Base-by-base conservation (phyloP, 768 basidiomycete species). In the Crepidotus variabilis region DNA sequence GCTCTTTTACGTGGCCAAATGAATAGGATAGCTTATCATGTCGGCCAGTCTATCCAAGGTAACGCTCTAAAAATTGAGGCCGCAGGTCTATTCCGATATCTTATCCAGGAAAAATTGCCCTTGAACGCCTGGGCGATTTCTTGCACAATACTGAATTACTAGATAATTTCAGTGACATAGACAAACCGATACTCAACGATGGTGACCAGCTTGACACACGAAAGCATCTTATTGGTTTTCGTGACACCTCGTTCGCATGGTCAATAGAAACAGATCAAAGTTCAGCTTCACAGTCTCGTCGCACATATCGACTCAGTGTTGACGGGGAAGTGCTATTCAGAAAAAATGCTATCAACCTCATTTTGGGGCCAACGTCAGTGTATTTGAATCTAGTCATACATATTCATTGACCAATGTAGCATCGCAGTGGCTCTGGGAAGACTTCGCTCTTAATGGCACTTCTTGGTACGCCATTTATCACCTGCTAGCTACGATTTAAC, bases 381-480 rank as follows among this genome's bases (percentile, higher is more conserved):
- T 34, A 16, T 14, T 22, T 22, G 2, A 9, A 1, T 28, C 34
- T 16, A 35, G 11, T 22, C 8, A 8, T n/a, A 33, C 39, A 43
- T 1, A 14, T 24, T 33, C n/a, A 22, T 33, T n/a, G 13, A n/a
- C 43, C 20, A n/a, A 32, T 32, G 32, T 45, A 39, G 16, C 39
- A 16, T 28, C 23, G 2, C 39, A 67, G 67, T 47, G 78, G 78
- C 20, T 78, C 77, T 2, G 86, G 85, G 6, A 88, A 87, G 69
- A 86, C 86, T 0, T 84, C 83, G 0, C 63, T 86, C 34, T 71
- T 86, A 18, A 85, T 87, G 83, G 85, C 86, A 0, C 67, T 86
- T 39, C 74, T 85, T 23, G 66, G 69, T 64, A 72, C 77, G 72
- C 69, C 57, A 22, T 60, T 18, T 6, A 69, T 80, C 33, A 75